Evolutionary conservation across 176 grass and related monocot species (phyloP), one percentile per base, ranked within the genome.

Genomic region (Oryza brachyantha): DNA sequence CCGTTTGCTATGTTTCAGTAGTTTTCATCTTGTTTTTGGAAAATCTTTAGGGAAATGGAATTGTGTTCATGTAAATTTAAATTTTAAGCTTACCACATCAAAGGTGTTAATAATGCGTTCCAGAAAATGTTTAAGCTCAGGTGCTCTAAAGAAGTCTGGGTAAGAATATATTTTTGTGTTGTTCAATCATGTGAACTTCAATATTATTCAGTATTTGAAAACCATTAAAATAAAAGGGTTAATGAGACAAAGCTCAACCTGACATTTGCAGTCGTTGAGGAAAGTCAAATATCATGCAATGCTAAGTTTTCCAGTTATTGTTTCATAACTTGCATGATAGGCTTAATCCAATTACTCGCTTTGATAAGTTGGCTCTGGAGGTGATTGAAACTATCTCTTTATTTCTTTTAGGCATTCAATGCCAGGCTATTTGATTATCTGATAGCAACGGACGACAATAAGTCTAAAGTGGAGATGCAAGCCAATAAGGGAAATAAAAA

Each of bases 371-470:
- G 60, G 13, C 38, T 72, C 59, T 59, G 22, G 43, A 65, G 63
- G 25, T 17, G 11, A 76, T 80, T 65, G 64, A 17, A 27, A 34
- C 8, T 76, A 60, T 61, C 29, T 35, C 0, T 84, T 62, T 85
- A 42, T 37, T 66, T 78, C 81, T 63, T 78, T 72, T 84, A 98
- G 95, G 87, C 91, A 91, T 98, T 98, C 90, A 98, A 94, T 85
- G 87, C 90, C 29, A 91, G 95, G 50, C 61, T 98, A 69, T 98
- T 98, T 81, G 95, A 93, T 92, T 91, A 94, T 90, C 75, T 98
- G 72, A 94, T 98, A 80, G 95, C 95, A 79, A 89, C 92, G n/a
- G 94, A 97, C 87, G 87, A 85, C 8, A 80, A 66, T 81, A 93
- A 88, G 67, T 75, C 87, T 50, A 98, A 87, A 69, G 87, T 87